phyloP scores from a whole-genome alignment of 345 rosid genomes.

The Gossypium raimondii region DNA sequence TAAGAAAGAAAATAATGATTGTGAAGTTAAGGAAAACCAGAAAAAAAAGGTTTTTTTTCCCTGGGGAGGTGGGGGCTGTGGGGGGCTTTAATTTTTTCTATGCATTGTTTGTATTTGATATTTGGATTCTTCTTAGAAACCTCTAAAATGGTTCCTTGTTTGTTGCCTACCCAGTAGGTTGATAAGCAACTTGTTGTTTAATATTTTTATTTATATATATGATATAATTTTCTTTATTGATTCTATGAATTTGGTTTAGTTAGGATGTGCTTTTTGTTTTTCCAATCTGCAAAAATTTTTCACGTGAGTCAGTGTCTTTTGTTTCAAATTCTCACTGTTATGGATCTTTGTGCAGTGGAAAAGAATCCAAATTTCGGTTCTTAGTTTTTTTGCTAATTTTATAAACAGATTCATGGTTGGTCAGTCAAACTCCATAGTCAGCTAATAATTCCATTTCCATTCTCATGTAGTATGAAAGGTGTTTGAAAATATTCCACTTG shows the following conservation, averaged over 20 bases:
- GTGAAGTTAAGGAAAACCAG: not conserved
- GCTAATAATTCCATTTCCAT: not conserved
- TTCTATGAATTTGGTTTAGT: slow-evolving; percentile 6
- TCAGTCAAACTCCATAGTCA: slow-evolving; percentile 10
- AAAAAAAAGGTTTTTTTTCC: not conserved
- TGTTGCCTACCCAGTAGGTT: slow-evolving; percentile 9
- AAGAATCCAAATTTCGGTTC: slow-evolving; percentile 19
- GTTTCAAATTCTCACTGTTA: slow-evolving; percentile 14
- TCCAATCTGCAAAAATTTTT: not conserved
- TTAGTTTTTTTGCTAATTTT: slow-evolving; percentile 16
- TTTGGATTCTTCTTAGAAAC: slow-evolving; percentile 8
- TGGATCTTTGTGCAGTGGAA: slow-evolving; percentile 19
- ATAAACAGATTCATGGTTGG: not conserved
- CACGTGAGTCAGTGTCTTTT: slow-evolving; percentile 1
- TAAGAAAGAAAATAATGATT: not conserved
- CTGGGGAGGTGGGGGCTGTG: not conserved
- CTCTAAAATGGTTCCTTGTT: slow-evolving; percentile 10
- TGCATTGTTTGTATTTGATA: slow-evolving; percentile 8
- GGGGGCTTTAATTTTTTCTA: not conserved
- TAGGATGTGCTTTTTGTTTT: slow-evolving; percentile 8
- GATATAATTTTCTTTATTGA: not conserved
- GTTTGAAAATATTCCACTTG: not conserved
- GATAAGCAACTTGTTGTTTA: slow-evolving; percentile 19
- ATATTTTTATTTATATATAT: not conserved
- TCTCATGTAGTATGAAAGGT: not conserved